Conservation (phyloP, 208 protist species). For the Acanthamoeba healyi region DNA sequence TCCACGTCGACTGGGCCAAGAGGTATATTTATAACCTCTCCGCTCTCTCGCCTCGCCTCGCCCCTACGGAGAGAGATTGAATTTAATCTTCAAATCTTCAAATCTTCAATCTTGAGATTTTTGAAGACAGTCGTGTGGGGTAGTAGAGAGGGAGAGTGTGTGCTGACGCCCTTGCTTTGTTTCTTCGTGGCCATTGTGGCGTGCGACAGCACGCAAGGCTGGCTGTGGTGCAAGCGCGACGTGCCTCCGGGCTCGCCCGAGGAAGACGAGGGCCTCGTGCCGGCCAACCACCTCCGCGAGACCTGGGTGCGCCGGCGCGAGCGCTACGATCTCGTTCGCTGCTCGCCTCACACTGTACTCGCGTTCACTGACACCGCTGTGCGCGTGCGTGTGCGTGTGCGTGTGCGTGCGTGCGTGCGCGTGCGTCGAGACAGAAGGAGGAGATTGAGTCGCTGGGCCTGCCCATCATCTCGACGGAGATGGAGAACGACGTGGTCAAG, state of each 20-base stretch:
- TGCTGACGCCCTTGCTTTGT: too few species aligned
- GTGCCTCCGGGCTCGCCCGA: neutral
- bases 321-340: too few species aligned
- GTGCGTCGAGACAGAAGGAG: neutral
- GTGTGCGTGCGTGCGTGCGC: too few species aligned
- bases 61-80: too few species aligned
- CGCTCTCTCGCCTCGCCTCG: too few species aligned
- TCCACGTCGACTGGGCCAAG: slow-evolving; percentile 54
- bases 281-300: slow-evolving; percentile 54
- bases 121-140: too few species aligned
- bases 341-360: too few species aligned
- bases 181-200: too few species aligned
- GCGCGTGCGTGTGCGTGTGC: neutral
- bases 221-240: slow-evolving; percentile 46
- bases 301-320: neutral
- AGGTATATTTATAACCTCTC: neutral
- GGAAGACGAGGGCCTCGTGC: slow-evolving; percentile 41
- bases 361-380: too few species aligned
- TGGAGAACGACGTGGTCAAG: slow-evolving; percentile 57
- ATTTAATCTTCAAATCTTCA: too few species aligned
- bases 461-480: slow-evolving; percentile 20
- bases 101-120: too few species aligned
- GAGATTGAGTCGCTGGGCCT: neutral
- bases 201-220: slow-evolving; percentile 43
- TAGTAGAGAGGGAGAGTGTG: too few species aligned